Conservation (phyloP, 345 rosid genomes). For the Populus davidiana region DNA sequence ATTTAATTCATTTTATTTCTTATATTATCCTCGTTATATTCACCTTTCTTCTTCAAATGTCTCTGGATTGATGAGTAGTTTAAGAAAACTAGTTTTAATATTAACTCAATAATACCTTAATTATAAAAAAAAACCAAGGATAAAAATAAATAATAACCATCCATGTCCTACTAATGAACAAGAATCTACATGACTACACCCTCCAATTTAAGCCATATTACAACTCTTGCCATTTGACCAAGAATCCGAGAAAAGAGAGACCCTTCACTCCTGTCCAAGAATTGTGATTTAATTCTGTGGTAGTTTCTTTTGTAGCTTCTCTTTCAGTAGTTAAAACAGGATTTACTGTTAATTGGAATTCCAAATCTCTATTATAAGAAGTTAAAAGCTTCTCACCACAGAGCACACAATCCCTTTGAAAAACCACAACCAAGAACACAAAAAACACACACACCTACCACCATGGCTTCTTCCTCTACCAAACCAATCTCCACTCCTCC, state of each 20-base stretch:
- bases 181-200: background rate
- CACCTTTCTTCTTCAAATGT: too few relatives aligned
- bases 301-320: background rate
- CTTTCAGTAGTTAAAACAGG: background rate
- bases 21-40: too few relatives aligned
- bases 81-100: too few relatives aligned
- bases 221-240: too few relatives aligned
- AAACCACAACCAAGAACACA: background rate
- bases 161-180: too few relatives aligned
- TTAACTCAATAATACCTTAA: too few relatives aligned
- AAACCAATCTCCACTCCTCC: background rate
- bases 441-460: background rate
- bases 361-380: background rate
- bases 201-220: background rate
- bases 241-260: background rate
- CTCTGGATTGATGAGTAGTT: too few relatives aligned
- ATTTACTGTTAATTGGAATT: background rate
- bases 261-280: background rate
- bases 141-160: too few relatives aligned
- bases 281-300: background rate
- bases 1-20: too few relatives aligned
- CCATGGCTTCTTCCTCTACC: slow-evolving; percentile 14
- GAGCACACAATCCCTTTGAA: background rate
- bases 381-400: background rate
- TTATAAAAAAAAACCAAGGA: too few relatives aligned